Evolutionary conservation across 352 stramenopile species (phyloP).

Genomic region (Pythium diclinum): DNA sequence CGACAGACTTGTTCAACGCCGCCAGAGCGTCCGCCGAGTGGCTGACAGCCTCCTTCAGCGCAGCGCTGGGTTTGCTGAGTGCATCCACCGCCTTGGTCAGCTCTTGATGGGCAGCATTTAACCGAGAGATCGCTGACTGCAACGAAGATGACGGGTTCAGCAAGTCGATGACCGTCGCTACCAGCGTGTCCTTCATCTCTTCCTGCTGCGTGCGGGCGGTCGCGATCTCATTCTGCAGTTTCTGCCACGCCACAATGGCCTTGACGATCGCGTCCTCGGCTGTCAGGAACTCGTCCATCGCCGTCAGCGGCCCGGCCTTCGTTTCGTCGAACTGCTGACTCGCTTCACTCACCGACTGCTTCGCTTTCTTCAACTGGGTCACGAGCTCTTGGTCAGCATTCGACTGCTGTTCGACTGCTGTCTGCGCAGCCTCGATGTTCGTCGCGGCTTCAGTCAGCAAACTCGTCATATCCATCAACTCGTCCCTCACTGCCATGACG

Average conservation of each 20-base stretch:
- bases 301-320: too few species aligned
- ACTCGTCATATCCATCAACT: too few species aligned
- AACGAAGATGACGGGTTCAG: not conserved
- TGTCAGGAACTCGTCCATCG: not conserved
- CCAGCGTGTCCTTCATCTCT: not conserved
- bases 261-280: not conserved
- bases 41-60: too few species aligned
- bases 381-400: too few species aligned
- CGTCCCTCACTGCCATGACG: too few species aligned
- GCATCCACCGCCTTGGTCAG: not conserved
- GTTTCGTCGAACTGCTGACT: too few species aligned
- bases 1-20: too few species aligned
- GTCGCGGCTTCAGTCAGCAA: too few species aligned
- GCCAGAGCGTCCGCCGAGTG: not conserved
- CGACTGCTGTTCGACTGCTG: too few species aligned
- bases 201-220: not conserved
- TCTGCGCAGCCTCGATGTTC: too few species aligned
- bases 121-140: not conserved
- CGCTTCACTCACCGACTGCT: too few species aligned
- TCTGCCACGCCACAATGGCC: not conserved
- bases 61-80: not conserved
- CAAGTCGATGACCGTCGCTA: not conserved
- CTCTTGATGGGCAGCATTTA: not conserved
- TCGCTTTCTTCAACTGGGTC: too few species aligned
- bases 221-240: not conserved